Percentiles rank a stretch among this genome's conserved stretches.
phyloP scores from a whole-genome alignment of 2,329 filamentous ascomycete species.

The Monosporascus sp. region DNA sequence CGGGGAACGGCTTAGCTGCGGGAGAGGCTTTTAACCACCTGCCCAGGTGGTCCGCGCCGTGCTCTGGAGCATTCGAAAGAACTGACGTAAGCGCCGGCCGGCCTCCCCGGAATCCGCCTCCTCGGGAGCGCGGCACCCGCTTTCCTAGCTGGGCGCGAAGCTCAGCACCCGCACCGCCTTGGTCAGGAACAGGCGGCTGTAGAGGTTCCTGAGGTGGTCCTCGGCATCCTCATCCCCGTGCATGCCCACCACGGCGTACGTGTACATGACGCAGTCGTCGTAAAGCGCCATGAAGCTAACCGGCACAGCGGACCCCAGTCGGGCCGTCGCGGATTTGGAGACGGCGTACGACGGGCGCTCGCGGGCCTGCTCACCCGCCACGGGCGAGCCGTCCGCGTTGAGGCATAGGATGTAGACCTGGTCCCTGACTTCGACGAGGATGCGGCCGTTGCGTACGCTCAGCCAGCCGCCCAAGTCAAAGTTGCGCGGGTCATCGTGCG shows the following conservation, averaged over 20 bases:
- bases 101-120: neutral
- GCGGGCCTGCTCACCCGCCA: constrained; percentile 9
- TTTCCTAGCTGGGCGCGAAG: constrained; percentile 4
- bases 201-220: neutral
- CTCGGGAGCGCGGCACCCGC: neutral
- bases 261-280: constrained; percentile 42
- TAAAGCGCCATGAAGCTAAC: constrained; percentile 42
- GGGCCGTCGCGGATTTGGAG: constrained; percentile 2
- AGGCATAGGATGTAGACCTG: constrained; percentile 37
- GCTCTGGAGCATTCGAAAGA: neutral
- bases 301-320: constrained; percentile 28
- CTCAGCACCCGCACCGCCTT: constrained; percentile 11
- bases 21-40: no score
- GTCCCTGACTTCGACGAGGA: constrained; percentile 40
- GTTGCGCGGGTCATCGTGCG: constrained; percentile 25
- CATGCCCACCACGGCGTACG: constrained; percentile 26
- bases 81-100: neutral
- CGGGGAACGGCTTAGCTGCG: no score
- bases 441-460: constrained; percentile 33
- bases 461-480: constrained; percentile 45
- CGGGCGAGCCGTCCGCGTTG: constrained; percentile 27
- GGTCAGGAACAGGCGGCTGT: constrained; percentile 6
- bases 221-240: neutral
- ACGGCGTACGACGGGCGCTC: constrained; percentile 25
- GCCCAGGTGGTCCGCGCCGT: no score